Base-by-base conservation (phyloP, 1,284 basidiomycete genomes). In the Marasmius oreades region DNA sequence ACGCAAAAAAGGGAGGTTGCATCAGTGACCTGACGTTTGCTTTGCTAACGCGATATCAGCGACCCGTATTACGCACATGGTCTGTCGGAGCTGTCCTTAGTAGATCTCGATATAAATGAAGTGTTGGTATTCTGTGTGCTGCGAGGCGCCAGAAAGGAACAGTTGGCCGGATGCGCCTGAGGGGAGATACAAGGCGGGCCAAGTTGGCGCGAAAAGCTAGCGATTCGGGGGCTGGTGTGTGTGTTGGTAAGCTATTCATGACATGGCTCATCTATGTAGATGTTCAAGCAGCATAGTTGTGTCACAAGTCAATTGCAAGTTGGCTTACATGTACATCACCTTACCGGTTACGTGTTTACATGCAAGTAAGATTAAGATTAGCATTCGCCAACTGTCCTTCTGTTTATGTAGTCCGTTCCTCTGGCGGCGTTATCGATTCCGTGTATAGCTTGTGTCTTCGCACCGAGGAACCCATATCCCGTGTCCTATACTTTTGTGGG, bases 111-210 rank as follows among this genome's bases (percentile, higher is more conserved):
- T 93, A 95, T 8, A 94, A 72, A 0, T 77, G 85, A 66, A 88
- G 69, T 0, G 90, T 93, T 2, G 93, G 92, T 28, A 85, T 70
- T 24, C 86, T 82, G 68, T 95, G 93, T 0, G 82, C 83, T 0
- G 77, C 73, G 42, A 93, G 84, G 50, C 79, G 68, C 65, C 79
- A 92, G 67, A 94, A 92, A 5, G 89, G 84, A 3, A 81, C 76
- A 14, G 76, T 73, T 7, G 87, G 81, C n/a, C 81, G 77, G 1
- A 82, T 72, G 28, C 82, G 80, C 36, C 79, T 76, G 0, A 89
- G 68, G 33, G 79, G 71, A 2, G 82, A 78, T n/a, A 90, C 63
- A n/a, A 81, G 70, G 46, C 67, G 60, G 0, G 81, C 77, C 26
- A 88, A 69, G 12, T 75, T 75, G 39, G 76, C 70, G n/a, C 85